Base-by-base conservation (phyloP, 1,284 basidiomycete genomes). In the Neolentinus lepideus region DNA sequence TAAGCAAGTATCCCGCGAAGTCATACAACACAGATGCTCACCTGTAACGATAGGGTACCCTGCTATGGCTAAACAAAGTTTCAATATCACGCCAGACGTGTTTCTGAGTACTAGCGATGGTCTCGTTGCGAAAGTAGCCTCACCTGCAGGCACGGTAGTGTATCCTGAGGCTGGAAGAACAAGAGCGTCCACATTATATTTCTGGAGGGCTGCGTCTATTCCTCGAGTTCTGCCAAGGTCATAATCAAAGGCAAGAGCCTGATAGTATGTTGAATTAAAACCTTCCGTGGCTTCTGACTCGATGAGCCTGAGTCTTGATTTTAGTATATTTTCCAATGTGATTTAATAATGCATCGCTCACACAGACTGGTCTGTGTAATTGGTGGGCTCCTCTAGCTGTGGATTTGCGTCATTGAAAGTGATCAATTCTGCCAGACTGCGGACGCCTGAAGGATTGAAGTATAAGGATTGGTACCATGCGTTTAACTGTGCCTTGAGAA, bases 11-110 rank as follows among this genome's bases (percentile, higher is more conserved):
- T 10, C 11, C 10, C 19, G 21, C 47, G 6, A 50, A 19, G 52
- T 14, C 3, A 47, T 27, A 14, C 50, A 14, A 3, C 16, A 12
- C 6, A 31, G 29, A 31, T 31, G 35, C 64, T 52, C 51, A 76
- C 79, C 79, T 4, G 81, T 81, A 12, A 83, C 69, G 52, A 83
- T 78, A 1, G 81, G 81, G 61, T 83, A 84, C 8, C 81, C 81
- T 0, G 76, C 79, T 50, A 84, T 77, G 2, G 80, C 80, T 73
- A 45, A 46, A 12, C 12, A 12, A 19, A 36, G 11, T 25, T 26
- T 8, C 26, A 33, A 14, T 10, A 46, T 33, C 14, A 1, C 55
- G 12, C 59, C 35, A 33, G 58, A 55, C 3, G 45, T 46, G n/a
- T n/a, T n/a, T n/a, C n/a, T n/a, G n/a, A n/a, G 21, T 43, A 4